Evolutionary conservation across 2,329 filamentous ascomycete species (phyloP), one percentile per base, ranked within the genome.

Genomic region (Trichoderma sp.): DNA sequence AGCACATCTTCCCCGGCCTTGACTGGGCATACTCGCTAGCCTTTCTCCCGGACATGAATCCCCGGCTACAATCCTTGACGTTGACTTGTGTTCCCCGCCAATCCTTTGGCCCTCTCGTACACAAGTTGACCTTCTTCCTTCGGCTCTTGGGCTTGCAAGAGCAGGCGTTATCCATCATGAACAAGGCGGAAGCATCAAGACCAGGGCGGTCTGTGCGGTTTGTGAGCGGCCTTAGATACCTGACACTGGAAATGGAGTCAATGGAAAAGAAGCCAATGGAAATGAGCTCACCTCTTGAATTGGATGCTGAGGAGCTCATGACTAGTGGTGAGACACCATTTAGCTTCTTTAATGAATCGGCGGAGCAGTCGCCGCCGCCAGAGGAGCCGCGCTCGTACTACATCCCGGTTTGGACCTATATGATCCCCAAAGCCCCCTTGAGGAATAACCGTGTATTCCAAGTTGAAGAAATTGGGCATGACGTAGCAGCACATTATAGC

Each of bases 1-100:
- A 79, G 0, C 74, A 76, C 1, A 75, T 89, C 53, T 81, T 82
- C 11, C 79, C 80, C 43, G 81, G 83, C n/a, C 80, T 83, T 15
- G 80, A 85, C 36, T 77, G 82, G 36, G 82, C 83, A 7, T 89
- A 85, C 74, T 84, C 86, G 3, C 80, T 84, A 65, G 76, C 81
- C 15, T 87, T 88, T 68, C 76, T 82, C 4, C 89, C 89, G 0
- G 84, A 89, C 63, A 85, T 86, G 80, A 91, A 90, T 72, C 85
- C 88, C 1, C 84, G 88, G 4, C 77, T 91, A 26, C 78, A 77
- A 12, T 86, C 84, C 0, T 75, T 91, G 28, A 87, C 86, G 4
- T 79, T 91, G 26, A 88, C 87, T 0, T 79, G 83, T 32, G 82
- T 91, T 3, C 89, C 89, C 0, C 83, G 86, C 8, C 83, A 83